Percentiles rank a stretch among this genome's conserved stretches.
These are phyloP conservation scores for Paraphaeosphaeria sporulosa DNA, from an alignment of 2,329 filamentous ascomycete species.

Conservation along the genomic window DNA sequence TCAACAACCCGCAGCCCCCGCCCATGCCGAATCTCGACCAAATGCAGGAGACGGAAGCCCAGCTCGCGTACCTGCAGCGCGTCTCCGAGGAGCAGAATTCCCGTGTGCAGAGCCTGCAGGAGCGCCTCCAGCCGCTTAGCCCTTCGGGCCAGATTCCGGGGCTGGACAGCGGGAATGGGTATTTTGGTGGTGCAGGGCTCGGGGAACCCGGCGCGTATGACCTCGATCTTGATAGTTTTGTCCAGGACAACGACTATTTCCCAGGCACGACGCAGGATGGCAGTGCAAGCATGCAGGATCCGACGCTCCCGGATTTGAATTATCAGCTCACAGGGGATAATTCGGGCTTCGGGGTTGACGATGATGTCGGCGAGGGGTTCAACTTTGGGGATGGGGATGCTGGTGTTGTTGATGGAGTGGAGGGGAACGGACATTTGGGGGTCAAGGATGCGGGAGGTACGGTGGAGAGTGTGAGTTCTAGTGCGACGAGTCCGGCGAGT, in stretches of 20 bases:
- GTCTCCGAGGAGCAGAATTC: slow-evolving; percentile 81
- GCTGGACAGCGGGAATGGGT: slow-evolving; percentile 50
- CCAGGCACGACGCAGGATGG: slow-evolving; percentile 28
- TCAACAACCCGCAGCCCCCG: slow-evolving; percentile 63
- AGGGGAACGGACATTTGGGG: slow-evolving; percentile 17
- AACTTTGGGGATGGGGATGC: background rate
- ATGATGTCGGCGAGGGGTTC: slow-evolving; percentile 16
- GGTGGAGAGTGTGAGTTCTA: slow-evolving; percentile 53
- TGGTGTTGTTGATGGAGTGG: slow-evolving; percentile 8
- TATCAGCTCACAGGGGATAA: slow-evolving; percentile 28
- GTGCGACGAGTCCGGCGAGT: slow-evolving; percentile 46
- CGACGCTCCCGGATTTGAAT: slow-evolving; percentile 36
- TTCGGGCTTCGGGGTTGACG: slow-evolving; percentile 5
- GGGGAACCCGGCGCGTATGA: slow-evolving; percentile 49
- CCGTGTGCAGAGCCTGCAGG: slow-evolving; percentile 77
- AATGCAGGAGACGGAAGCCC: slow-evolving; percentile 73
- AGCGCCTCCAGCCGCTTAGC: slow-evolving; percentile 78
- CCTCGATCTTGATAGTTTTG: slow-evolving; percentile 65
- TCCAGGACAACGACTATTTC: slow-evolving; percentile 64
- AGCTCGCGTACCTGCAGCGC: slow-evolving; percentile 80
- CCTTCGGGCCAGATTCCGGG: slow-evolving; percentile 82
- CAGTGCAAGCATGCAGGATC: slow-evolving; percentile 11
- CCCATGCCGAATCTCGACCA: slow-evolving; percentile 66
- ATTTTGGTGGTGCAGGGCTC: slow-evolving; percentile 47
- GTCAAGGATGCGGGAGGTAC: slow-evolving; percentile 24